Evolutionary conservation across 345 rosid species (phyloP).

Genomic region (Draba incana): DNA sequence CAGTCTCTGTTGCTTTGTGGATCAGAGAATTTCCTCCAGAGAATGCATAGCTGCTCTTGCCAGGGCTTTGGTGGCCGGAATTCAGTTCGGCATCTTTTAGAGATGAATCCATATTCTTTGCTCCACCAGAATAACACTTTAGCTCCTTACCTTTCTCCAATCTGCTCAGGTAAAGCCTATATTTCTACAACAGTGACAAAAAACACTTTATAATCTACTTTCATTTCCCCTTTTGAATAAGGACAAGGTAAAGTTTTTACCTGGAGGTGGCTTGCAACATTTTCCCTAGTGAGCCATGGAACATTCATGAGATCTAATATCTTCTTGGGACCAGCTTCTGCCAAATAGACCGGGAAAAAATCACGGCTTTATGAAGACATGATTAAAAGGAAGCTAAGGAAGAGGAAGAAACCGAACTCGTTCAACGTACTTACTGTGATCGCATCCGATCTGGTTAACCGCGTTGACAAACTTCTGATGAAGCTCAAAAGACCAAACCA

Average conservation of each 20-base stretch:
- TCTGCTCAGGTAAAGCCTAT: slow-evolving; percentile 89
- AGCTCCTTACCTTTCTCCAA: slow-evolving; percentile 70
- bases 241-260: slow-evolving; percentile 45
- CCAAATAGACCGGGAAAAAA: slow-evolving; percentile 45
- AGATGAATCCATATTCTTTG: slow-evolving; percentile 61
- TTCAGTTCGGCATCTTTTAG: slow-evolving; percentile 48
- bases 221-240: not conserved
- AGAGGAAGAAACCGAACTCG: slow-evolving; percentile 22
- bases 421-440: slow-evolving; percentile 85
- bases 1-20: slow-evolving; percentile 52
- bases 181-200: slow-evolving; percentile 63
- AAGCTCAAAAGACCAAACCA: slow-evolving; percentile 89
- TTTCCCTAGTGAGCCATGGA: slow-evolving; percentile 93
- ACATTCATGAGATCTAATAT: slow-evolving; percentile 96
- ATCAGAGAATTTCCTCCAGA: slow-evolving; percentile 46
- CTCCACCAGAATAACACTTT: slow-evolving; percentile 51
- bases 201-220: slow-evolving; percentile 12
- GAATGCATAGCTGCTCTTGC: slow-evolving; percentile 46
- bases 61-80: slow-evolving; percentile 49
- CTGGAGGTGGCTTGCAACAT: slow-evolving; percentile 96
- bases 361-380: slow-evolving; percentile 32
- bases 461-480: slow-evolving; percentile 98
- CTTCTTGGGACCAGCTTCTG: slow-evolving; percentile 98
- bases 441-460: slow-evolving; percentile 88
- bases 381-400: slow-evolving; percentile 9